These are phyloP conservation scores for Trametes pubescens DNA, from an alignment of 1,284 basidiomycete species.

Conservation along the genomic window DNA sequence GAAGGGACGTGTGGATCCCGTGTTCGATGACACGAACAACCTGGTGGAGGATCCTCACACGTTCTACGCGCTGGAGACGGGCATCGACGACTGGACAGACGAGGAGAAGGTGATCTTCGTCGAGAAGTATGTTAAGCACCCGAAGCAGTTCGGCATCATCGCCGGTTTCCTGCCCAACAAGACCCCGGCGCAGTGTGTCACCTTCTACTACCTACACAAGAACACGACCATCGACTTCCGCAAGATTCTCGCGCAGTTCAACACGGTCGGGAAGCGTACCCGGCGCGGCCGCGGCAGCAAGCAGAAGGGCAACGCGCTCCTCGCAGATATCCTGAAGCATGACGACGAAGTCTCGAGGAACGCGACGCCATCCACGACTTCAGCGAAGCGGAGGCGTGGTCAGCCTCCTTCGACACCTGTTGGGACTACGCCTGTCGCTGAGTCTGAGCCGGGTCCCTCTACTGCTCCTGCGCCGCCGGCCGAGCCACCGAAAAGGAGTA, in stretches of 20 bases:
- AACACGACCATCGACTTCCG: constrained; percentile 88
- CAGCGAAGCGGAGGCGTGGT: constrained; percentile 33
- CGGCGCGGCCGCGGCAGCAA: constrained; percentile 67
- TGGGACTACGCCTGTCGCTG: background rate
- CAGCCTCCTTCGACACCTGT: constrained; percentile 1
- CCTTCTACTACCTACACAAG: constrained; percentile 96
- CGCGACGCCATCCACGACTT: constrained; percentile 27
- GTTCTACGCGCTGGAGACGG: constrained; percentile 80
- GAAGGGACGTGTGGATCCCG: constrained; percentile 64
- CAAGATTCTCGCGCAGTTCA: constrained; percentile 70
- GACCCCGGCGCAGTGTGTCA: constrained; percentile 88
- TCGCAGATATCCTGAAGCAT: constrained; percentile 81
- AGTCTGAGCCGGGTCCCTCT: constrained; percentile 6
- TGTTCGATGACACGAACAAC: constrained; percentile 89
- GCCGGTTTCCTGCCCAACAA: constrained; percentile 87
- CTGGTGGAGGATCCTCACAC: constrained; percentile 79
- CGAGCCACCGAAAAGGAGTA: constrained; percentile 36
- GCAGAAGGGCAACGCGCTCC: constrained; percentile 78
- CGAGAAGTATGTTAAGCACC: constrained; percentile 84
- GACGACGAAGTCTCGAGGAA: constrained; percentile 68
- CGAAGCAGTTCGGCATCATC: constrained; percentile 95
- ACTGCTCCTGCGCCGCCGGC: constrained; percentile 7
- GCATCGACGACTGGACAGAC: constrained; percentile 86
- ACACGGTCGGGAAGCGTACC: constrained; percentile 65
- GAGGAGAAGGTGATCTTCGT: constrained; percentile 86